phyloP scores from a whole-genome alignment of 2,329 filamentous ascomycete species.

The Cercospora sp. region DNA sequence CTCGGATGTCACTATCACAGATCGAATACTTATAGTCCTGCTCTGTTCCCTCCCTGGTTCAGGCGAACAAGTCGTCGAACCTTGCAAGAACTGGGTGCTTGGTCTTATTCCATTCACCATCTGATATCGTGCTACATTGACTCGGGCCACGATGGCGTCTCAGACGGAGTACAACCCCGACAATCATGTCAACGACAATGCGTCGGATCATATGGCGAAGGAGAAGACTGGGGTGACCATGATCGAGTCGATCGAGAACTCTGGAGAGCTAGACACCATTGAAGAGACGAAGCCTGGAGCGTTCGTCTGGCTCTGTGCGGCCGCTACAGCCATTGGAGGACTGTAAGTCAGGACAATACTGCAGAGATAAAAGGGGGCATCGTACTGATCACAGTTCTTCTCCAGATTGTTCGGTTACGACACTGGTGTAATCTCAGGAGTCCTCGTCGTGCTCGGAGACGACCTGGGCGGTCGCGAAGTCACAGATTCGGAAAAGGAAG shows the following conservation, averaged over 20 bases:
- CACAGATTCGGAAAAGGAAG: slow-evolving; percentile 38
- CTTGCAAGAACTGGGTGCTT: neutral
- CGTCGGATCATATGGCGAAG: neutral
- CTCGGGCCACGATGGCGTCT: neutral
- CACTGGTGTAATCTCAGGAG: slow-evolving; percentile 43
- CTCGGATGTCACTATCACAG: neutral
- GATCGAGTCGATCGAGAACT: slow-evolving; percentile 5
- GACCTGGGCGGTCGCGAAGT: slow-evolving; percentile 37
- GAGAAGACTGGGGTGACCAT: neutral
- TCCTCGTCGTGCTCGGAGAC: slow-evolving; percentile 41
- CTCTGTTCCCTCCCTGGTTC: neutral
- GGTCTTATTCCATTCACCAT: neutral
- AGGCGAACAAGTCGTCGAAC: neutral
- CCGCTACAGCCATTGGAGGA: neutral
- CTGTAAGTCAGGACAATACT: neutral
- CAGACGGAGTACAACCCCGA: neutral
- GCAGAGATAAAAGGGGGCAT: neutral
- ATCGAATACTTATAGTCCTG: neutral
- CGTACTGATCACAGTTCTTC: slow-evolving; percentile 23
- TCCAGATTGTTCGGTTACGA: slow-evolving; percentile 41
- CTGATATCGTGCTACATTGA: neutral
- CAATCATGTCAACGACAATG: neutral
- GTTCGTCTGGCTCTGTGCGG: neutral
- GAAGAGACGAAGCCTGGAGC: neutral
- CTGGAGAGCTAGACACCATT: neutral